Evolutionary conservation across 371 early-diverging fungal genomes (phyloP), one percentile per base, ranked within the genome.

Genomic region (Batkoa obscura): DNA sequence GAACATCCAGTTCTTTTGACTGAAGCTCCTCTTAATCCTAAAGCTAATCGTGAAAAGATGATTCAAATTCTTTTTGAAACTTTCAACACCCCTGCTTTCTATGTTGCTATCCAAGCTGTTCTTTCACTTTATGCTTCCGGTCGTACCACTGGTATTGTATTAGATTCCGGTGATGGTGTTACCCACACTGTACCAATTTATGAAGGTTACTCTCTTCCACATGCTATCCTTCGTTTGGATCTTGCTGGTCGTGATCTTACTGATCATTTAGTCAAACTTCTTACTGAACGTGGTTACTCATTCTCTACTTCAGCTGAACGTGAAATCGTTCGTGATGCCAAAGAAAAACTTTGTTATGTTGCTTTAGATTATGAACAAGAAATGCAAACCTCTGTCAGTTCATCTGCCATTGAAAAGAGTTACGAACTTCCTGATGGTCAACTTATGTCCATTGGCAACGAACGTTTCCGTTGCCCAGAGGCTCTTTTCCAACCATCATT

Each of bases 91-190:
- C 98, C 98, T 58, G 94, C 94, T 55, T 88, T 99, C 86, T 99
- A 98, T 75, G 94, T 99, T 61, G 87, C 96, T 64, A 99, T 99
- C 71, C 99, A 99, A 69, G 96, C 96, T 60, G 95, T 94, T 30
- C 78, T 98, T 50, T 94, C 94, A 61, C 77, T 96, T 42, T 93
- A 95, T 75, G 96, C 96, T 59, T 92, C 98, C 61, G 99, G 99
- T 68, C 93, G 99, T 81, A 99, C 99, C 64, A 99, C 99, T 58
- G 99, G 99, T 85, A 94, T 99, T 61, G 99, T 99, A 57, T 81
- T 99, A 50, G 99, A 99, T 76, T 99, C 99, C 57, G 99, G 99
- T 70, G 99, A 99, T 75, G 99, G 99, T 89, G 99, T 99, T 59
- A 86, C 98, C 65, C 99, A 99, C 84, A 90, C 95, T 48, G 99